These are phyloP conservation scores for Plasmodium gonderi DNA, from an alignment of 169 alveolate genomes.

Conservation along the genomic window DNA sequence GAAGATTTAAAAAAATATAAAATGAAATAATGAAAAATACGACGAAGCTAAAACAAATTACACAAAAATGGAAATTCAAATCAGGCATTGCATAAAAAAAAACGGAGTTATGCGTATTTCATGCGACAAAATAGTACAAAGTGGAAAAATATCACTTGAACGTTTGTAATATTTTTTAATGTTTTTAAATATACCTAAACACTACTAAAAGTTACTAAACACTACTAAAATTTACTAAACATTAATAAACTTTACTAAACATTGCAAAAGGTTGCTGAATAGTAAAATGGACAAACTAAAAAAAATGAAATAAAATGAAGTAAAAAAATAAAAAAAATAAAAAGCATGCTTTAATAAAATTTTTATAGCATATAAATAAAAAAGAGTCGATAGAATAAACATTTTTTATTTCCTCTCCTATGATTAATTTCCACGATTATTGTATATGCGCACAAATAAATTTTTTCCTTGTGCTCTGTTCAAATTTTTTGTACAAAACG, in stretches of 20 bases:
- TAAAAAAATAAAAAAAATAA: neutral
- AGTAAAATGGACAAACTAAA: constrained; percentile 9
- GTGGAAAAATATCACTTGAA: neutral
- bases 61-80: neutral
- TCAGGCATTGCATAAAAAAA: neutral
- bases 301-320: neutral
- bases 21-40: neutral
- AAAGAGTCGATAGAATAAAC: neutral
- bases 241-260: too few relatives aligned
- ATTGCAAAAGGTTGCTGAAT: neutral
- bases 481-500: neutral
- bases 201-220: neutral
- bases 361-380: neutral
- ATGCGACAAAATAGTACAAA: neutral
- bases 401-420: constrained; percentile 7
- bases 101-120: neutral
- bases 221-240: neutral
- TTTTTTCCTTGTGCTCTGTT: neutral
- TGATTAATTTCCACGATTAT: neutral
- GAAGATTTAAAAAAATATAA: neutral
- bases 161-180: too few relatives aligned
- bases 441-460: neutral
- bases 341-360: neutral
- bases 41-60: constrained; percentile 9
- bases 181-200: neutral